A percentile compares a stretch with the other conserved stretches of the same genome.
These are phyloP conservation scores for Colletotrichum sp. DNA, from an alignment of 2,329 filamentous ascomycete genomes.

Conservation along the genomic window DNA sequence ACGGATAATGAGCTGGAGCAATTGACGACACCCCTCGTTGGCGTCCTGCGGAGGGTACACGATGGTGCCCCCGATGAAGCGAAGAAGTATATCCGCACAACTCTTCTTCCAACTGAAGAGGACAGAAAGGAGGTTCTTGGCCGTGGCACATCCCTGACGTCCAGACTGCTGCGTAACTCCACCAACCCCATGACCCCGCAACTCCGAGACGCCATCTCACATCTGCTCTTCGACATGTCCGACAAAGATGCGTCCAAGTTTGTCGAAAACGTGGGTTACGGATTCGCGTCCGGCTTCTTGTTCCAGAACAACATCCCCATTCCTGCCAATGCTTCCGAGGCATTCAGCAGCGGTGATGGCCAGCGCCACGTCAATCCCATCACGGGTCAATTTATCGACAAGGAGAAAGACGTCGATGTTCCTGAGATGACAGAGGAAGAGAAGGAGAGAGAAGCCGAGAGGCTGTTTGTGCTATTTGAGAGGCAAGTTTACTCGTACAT, in stretches of 20 bases:
- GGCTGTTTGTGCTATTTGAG: constrained; percentile 89
- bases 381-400: constrained; percentile 81
- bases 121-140: constrained; percentile 83
- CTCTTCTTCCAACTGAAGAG: constrained; percentile 76
- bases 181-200: constrained; percentile 75
- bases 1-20: constrained; percentile 74
- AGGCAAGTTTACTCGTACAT: constrained; percentile 54
- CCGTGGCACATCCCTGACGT: constrained; percentile 73
- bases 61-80: constrained; percentile 69
- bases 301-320: constrained; percentile 83
- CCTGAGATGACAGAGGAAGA: constrained; percentile 89
- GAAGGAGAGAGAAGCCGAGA: constrained; percentile 90
- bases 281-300: constrained; percentile 89
- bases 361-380: constrained; percentile 74
- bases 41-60: constrained; percentile 74
- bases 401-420: constrained; percentile 62
- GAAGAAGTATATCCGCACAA: constrained; percentile 65
- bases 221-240: constrained; percentile 86
- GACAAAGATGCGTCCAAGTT: constrained; percentile 80
- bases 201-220: constrained; percentile 75
- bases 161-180: constrained; percentile 78
- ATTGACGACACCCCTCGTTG: constrained; percentile 74
- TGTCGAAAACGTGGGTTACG: constrained; percentile 92
- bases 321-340: constrained; percentile 68
- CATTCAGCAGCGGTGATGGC: constrained; percentile 38